A percentile compares a stretch with the other conserved stretches of the same genome.
Conservation (phyloP, 306 rosid species). For the Cucurbita ficifolia region DNA sequence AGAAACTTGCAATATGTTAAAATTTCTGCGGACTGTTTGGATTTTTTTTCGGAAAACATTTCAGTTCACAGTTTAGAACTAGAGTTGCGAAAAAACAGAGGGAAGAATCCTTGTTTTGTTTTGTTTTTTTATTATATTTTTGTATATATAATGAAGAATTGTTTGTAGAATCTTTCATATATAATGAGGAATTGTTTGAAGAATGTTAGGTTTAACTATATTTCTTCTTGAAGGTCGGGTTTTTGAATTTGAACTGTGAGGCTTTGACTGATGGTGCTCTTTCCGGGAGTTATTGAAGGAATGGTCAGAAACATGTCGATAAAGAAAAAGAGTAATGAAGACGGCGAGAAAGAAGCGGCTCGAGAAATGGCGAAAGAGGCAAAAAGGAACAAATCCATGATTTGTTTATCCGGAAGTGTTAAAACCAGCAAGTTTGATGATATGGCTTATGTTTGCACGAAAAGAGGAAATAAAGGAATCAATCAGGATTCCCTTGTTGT, state of each 20-base stretch:
- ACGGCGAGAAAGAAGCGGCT: constrained; percentile 33
- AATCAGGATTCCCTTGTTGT: constrained; percentile 60
- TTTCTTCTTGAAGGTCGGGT: no score
- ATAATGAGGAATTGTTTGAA: no score
- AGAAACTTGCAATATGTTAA: background rate
- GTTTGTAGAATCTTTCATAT: no score
- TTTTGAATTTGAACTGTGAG: no score
- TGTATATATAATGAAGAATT: no score
- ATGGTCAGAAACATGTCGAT: constrained; percentile 29
- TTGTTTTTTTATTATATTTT: no score
- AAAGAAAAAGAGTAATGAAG: constrained; percentile 30
- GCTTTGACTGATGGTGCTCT: constrained; percentile 32
- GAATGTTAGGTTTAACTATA: no score
- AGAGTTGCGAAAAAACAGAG: no score
- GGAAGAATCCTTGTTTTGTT: no score
- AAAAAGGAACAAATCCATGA: constrained; percentile 42
- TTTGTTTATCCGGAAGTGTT: constrained; percentile 45
- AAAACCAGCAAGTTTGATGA: constrained; percentile 34
- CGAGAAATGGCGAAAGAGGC: constrained; percentile 64
- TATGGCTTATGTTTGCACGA: constrained; percentile 45
- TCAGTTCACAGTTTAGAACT: no score
- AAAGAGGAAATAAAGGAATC: constrained; percentile 64
- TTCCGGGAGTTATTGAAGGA: constrained; percentile 47
- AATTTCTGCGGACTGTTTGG: background rate
- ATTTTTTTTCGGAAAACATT: background rate